Evolutionary conservation across 805 yeast genomes (phyloP).

Genomic region (Teunomyces stri): DNA sequence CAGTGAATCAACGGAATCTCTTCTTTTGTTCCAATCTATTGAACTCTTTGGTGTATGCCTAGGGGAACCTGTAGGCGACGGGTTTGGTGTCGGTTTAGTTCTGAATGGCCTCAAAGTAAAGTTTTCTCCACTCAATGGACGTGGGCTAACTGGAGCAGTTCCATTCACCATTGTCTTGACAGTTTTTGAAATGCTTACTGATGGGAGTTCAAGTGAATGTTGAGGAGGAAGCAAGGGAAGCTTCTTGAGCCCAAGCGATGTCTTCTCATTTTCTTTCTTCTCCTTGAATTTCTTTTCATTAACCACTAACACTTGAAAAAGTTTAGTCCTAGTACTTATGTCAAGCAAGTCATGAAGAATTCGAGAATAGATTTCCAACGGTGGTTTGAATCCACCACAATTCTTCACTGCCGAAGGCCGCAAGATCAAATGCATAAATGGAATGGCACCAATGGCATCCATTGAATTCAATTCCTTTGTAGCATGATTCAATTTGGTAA

Average conservation of each 20-base stretch:
- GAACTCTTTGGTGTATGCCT: constrained; percentile 20
- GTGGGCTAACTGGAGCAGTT: constrained; percentile 16
- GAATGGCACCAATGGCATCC: constrained; percentile 36
- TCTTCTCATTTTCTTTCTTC: constrained; percentile 31
- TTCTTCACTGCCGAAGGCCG: constrained; percentile 39
- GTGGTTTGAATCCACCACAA: constrained; percentile 40
- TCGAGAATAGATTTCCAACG: constrained; percentile 23
- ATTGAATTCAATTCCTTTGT: constrained; percentile 27
- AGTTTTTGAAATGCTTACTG: constrained; percentile 1
- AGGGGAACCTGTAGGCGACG: constrained; percentile 41
- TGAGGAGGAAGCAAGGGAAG: constrained; percentile 15
- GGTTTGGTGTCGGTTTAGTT: constrained; percentile 39
- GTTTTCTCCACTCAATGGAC: constrained; percentile 25
- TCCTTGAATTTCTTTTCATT: constrained; percentile 26
- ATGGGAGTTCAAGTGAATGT: constrained; percentile 5
- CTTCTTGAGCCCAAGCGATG: constrained; percentile 20
- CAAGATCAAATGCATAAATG: constrained; percentile 39
- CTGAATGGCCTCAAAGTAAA: constrained; percentile 42
- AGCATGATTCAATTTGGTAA: constrained; percentile 4
- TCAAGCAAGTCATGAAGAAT: constrained; percentile 29
- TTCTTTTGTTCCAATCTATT: constrained; percentile 9
- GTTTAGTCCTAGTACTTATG: constrained; percentile 18
- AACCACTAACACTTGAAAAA: constrained; percentile 19
- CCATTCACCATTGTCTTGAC: constrained; percentile 1
- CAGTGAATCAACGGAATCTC: constrained; percentile 1